phyloP scores from a whole-genome alignment of 1,284 basidiomycete species.

The Rhodotorula sp. region DNA sequence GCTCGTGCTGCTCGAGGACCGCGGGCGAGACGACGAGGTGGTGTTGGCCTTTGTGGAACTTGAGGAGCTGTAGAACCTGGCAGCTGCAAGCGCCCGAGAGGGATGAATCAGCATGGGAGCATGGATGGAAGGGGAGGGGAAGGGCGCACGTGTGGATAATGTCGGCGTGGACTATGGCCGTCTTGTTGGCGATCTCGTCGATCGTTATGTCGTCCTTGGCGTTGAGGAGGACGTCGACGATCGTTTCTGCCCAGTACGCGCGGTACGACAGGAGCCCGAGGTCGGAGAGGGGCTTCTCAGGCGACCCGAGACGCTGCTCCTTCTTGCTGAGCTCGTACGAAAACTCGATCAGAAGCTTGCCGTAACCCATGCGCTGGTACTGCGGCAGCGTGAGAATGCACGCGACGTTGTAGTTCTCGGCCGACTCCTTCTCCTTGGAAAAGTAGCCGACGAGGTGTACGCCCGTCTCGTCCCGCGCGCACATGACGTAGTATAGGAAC shows the following conservation, averaged over 20 bases:
- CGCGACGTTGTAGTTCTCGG: slow-evolving; percentile 97
- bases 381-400: slow-evolving; percentile 98
- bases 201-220: slow-evolving; percentile 73
- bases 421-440: slow-evolving; percentile 98
- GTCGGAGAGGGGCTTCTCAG: slow-evolving; percentile 96
- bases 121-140: neutral
- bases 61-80: slow-evolving; percentile 91
- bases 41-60: slow-evolving; percentile 93
- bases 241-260: slow-evolving; percentile 97
- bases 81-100: slow-evolving; percentile 60
- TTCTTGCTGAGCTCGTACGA: slow-evolving; percentile 97
- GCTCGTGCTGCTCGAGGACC: slow-evolving; percentile 87
- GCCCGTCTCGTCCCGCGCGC: slow-evolving; percentile 82
- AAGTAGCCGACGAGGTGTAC: slow-evolving; percentile 98
- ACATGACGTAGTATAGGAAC: slow-evolving; percentile 98
- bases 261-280: slow-evolving; percentile 90
- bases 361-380: slow-evolving; percentile 94
- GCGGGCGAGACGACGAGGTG: slow-evolving; percentile 89
- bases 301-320: slow-evolving; percentile 91
- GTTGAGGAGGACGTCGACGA: slow-evolving; percentile 80
- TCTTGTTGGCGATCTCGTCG: slow-evolving; percentile 96
- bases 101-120: neutral
- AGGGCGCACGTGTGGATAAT: slow-evolving; percentile 91
- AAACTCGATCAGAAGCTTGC: slow-evolving; percentile 95
- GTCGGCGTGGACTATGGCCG: slow-evolving; percentile 94